Base-by-base conservation (phyloP, 306 rosid genomes). In the Vigna reflexopilosa region DNA sequence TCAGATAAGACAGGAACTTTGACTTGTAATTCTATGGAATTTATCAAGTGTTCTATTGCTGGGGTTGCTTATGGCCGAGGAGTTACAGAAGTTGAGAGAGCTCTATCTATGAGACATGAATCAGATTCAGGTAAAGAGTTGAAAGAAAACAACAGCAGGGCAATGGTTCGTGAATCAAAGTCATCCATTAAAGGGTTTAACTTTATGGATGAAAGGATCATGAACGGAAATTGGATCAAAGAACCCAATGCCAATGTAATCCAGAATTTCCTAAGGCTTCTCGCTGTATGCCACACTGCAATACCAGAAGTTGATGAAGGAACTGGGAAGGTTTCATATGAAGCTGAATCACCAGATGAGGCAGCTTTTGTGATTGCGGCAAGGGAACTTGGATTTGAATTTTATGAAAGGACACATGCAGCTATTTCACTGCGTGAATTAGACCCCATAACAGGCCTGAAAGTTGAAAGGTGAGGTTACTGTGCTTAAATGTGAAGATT, bases 281-380 rank as follows among this genome's bases (percentile, higher is more conserved):
- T 96, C 13, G 98, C 98, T 6, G 68, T 93, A 62, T 96, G 99
- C 79, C 99, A 96, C 64, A 96, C 99, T 14, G 99, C 97, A 76
- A 78, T 93, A 77, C 99, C 99, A 19, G 99, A 96, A 76, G 80
- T 86, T 49, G 98, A 96, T 84, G 98, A 93, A 80, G 89, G 70
- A 79, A 86, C 94, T 1, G 96, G 97, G 77, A 83, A 58, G 13
- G 85, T 89, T 66, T 85, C 99, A 17, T 96, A 93, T 83, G 99
- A 96, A 89, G 99, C 99, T 64, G 98, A 96, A 86, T 96, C 99
- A 20, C 99, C 99, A 0, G 99, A 96, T 69, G 99, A 96, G 84
- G 97, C 98, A 57, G 98, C 99, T 81, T 96, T 96, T 73, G 94
- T 96, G 74, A 89, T 96, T 82, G 99, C 98, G 78, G 98, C 99